phyloP scores from a whole-genome alignment of 2,329 filamentous ascomycete genomes.

The Alternaria brassicae region DNA sequence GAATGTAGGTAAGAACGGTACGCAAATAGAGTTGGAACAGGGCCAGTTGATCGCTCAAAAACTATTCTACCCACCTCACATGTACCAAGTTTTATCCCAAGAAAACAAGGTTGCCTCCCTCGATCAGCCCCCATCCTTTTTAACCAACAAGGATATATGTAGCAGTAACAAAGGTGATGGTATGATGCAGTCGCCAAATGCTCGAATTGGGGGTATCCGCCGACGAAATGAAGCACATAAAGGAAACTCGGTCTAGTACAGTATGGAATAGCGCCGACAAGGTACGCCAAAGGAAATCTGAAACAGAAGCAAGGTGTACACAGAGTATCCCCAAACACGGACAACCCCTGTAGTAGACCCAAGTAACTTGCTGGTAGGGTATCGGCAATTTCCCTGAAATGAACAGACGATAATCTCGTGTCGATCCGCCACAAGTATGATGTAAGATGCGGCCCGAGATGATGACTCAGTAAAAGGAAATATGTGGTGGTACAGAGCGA shows the following conservation, averaged over 20 bases:
- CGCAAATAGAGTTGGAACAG: slow-evolving; percentile 9
- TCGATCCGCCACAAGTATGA: slow-evolving; percentile 22
- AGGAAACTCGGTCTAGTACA: slow-evolving; percentile 42
- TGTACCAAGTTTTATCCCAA: slow-evolving; percentile 17
- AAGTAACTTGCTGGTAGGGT: slow-evolving; percentile 6
- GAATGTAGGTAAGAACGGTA: slow-evolving; percentile 8
- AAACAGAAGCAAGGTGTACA: slow-evolving; percentile 25
- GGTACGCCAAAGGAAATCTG: slow-evolving; percentile 23
- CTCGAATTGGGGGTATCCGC: slow-evolving; percentile 47
- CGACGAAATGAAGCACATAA: slow-evolving; percentile 36
- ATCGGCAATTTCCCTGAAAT: slow-evolving; percentile 27
- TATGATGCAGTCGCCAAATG: slow-evolving; percentile 43
- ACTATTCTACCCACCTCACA: slow-evolving; percentile 20
- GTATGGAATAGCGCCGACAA: slow-evolving; percentile 32
- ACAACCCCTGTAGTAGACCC: slow-evolving; percentile 9
- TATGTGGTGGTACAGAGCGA: slow-evolving; percentile 31
- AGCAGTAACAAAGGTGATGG: slow-evolving; percentile 9
- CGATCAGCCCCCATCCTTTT: slow-evolving; percentile 9
- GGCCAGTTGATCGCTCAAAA: slow-evolving; percentile 26
- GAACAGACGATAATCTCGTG: slow-evolving; percentile 19
- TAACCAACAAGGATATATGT: slow-evolving; percentile 27
- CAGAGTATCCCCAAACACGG: slow-evolving; percentile 10
- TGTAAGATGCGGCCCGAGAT: slow-evolving; percentile 34
- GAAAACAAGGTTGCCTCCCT: slow-evolving; percentile 11
- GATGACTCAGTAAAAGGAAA: slow-evolving; percentile 33